Percentiles rank a stretch among this genome's conserved stretches.
Conservation (phyloP, 2,329 filamentous ascomycete species). For the Diaporthe citri region DNA sequence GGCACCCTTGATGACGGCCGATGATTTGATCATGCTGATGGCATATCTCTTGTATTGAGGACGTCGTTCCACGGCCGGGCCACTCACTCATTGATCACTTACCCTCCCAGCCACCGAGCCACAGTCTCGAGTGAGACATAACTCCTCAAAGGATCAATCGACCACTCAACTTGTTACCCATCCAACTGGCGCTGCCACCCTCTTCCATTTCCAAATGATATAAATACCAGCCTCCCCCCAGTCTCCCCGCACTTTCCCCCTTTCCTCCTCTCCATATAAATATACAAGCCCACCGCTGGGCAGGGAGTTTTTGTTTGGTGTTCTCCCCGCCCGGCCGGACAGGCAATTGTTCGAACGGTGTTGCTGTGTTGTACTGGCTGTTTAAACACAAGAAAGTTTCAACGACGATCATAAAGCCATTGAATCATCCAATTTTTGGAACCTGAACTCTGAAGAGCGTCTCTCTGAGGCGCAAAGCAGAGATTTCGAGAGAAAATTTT, state of each 20-base stretch:
- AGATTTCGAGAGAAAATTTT: neutral
- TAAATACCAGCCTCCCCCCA: neutral
- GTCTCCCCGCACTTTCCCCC: neutral
- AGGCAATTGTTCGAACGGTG: neutral
- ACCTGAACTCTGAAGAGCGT: neutral
- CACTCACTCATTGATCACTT: neutral
- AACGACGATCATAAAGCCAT: neutral
- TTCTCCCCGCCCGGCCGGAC: neutral
- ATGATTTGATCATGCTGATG: neutral
- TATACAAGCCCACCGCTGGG: neutral
- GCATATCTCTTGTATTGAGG: neutral
- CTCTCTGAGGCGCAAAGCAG: neutral
- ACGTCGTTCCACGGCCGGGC: too few species aligned
- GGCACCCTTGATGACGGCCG: neutral
- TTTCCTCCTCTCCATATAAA: neutral
- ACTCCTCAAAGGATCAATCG: neutral
- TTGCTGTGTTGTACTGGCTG: neutral
- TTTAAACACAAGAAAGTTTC: neutral
- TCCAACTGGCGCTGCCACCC: fast-evolving
- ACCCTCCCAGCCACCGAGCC: neutral
- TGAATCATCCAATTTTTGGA: neutral
- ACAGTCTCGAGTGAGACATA: neutral
- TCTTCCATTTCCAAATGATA: neutral
- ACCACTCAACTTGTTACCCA: neutral
- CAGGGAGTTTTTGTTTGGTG: neutral